Evolutionary conservation across 768 basidiomycete genomes (phyloP), one percentile per base, ranked within the genome.

Genomic region (Tulasnella sp.): DNA sequence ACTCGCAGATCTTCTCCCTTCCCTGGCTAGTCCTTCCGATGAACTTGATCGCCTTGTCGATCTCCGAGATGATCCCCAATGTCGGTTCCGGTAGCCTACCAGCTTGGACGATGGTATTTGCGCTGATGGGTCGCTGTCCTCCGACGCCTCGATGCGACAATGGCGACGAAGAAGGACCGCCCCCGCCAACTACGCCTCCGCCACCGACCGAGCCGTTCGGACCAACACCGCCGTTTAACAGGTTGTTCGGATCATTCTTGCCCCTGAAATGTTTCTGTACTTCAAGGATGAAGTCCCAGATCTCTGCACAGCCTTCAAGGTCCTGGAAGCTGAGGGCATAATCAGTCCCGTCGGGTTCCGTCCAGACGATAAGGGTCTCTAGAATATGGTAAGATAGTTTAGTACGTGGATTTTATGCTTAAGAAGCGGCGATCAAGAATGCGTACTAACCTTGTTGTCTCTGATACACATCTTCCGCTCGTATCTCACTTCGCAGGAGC

Each of bases 331-430:
- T 95, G 55, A 99, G 76, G 1, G 95, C 95, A 69, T 96, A 94
- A 71, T 99, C 96, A 38, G 87, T 83, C 27, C 90, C 89, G 64
- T 89, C 86, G 1, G 90, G 88, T 70, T 98, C 95, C 3, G 95
- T 98, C 96, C 96, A 99, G 19, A 97, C 95, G 66, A 99, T 97
- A 50, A 99, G 79, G 11, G 96, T 99, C 68, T 97, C 95, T 94
- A 72, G 51, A 50, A 61, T 50, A 42, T 26, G 56, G 8, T 34
- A 9, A n/a, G 26, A 11, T 21, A 52, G 3, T 10, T 41, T 4
- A 17, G 47, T 51, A 34, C 64, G 10, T 49, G 29, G 62, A 38
- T 61, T 34, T 60, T 30, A 41, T 63, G 50, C 32, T 52, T 55
- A 27, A 34, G n/a, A n/a, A n/a, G n/a, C 26, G 32, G 42, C 47